These are phyloP conservation scores for Hyaloscypha finlandica DNA, from an alignment of 495 filamentous ascomycete species.

Conservation along the genomic window DNA sequence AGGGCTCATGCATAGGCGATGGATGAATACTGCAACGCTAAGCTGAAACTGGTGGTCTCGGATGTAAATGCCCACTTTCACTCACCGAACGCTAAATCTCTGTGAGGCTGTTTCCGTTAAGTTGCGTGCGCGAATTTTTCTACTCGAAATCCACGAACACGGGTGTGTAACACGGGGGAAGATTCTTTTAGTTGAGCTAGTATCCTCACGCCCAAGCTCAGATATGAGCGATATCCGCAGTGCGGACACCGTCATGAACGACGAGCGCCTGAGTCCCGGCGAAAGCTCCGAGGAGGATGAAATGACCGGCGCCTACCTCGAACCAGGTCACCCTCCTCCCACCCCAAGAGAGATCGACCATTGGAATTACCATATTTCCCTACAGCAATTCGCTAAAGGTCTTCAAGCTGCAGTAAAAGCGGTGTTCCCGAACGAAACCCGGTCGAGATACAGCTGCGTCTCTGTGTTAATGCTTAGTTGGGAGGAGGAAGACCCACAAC, in stretches of 20 bases:
- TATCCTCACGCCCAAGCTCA: not conserved
- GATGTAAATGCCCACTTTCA: too few relatives aligned
- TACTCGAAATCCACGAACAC: too few relatives aligned
- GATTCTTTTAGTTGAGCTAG: not conserved
- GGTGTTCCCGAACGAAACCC: not conserved
- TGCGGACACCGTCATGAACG: not conserved
- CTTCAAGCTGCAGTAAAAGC: not conserved
- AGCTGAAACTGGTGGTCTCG: too few relatives aligned
- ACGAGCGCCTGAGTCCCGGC: not conserved
- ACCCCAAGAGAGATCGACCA: not conserved
- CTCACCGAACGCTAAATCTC: too few relatives aligned
- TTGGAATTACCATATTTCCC: not conserved
- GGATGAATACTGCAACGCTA: too few relatives aligned
- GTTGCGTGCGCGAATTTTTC: too few relatives aligned
- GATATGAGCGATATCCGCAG: not conserved
- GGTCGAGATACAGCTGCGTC: not conserved
- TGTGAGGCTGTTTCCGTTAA: too few relatives aligned
- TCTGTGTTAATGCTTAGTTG: not conserved
- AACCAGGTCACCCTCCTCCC: not conserved
- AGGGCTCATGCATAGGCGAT: too few relatives aligned
- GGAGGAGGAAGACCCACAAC: conserved; percentile 8
- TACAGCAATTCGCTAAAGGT: not conserved
- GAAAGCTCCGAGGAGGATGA: conserved; percentile 1
- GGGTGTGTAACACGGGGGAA: too few relatives aligned
- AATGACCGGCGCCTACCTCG: not conserved